Base-by-base conservation (phyloP, 2,329 filamentous ascomycete species). In the Exserohilum turcica region DNA sequence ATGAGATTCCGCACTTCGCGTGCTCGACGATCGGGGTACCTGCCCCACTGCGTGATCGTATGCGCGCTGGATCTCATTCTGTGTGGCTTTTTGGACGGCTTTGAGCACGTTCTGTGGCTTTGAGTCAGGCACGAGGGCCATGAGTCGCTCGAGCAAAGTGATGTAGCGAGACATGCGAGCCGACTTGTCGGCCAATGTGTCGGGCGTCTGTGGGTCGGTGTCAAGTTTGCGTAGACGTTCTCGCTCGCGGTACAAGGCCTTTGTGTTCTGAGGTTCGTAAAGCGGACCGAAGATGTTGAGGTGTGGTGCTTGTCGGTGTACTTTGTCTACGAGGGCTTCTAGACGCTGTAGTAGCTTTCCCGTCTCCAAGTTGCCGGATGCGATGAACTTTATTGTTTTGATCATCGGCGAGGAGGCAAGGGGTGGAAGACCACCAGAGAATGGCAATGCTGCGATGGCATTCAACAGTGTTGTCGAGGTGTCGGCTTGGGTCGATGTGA, bases 281-380 rank as follows among this genome's bases (percentile, higher is more conserved):
- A 73, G 57, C 0, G 69, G 63, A 3, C 71, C 71, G 33, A 72
- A 72, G 32, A 70, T 59, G 7, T 59, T 48, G 5, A 69, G 64
- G 7, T 61, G 54, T 1, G 67, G 65, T 2, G 65, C 38, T 10
- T 70, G 64, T 13, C 59, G 58, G 39, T 73, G 65, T 0, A 72
- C 61, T 48, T 74, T 74, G 31, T 70, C 69, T 18, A 74, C 61
- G 10, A 74, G 60, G 9, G 57, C 64, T 52, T 74, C 71, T 5
- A 74, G 56, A 27, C 70, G 68, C 47, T 71, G 69, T n/a, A 73
- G 64, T 2, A 74, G 62, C 5, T 67, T 67, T 7, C 57, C 70
- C 1, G 66, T 57, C 0, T 61, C 49, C 1, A 70, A 57, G 5
- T 69, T 66, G 4, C 55, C 69, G 1, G 64, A 65, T 10, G 69